Evolutionary conservation across 768 basidiomycete species (phyloP).

Genomic region (Tylopilus sp.): DNA sequence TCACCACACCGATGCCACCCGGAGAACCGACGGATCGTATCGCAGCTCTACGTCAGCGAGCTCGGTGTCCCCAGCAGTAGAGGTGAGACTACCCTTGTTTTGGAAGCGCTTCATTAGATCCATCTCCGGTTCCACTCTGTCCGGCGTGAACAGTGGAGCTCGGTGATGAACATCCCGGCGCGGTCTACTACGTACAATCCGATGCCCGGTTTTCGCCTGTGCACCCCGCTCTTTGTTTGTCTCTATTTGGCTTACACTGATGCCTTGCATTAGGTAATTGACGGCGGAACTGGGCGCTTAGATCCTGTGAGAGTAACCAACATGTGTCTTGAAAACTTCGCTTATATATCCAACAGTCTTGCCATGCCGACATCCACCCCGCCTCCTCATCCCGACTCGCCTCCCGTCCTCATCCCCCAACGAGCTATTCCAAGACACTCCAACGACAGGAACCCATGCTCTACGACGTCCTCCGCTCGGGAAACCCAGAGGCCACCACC

Average conservation of each 20-base stretch:
- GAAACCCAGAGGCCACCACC: slow-evolving; percentile 14
- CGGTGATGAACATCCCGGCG: slow-evolving; percentile 23
- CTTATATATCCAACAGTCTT: slow-evolving; percentile 4
- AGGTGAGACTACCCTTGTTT: slow-evolving; percentile 22
- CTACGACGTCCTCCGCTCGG: slow-evolving; percentile 22
- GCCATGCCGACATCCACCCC: slow-evolving; percentile 3
- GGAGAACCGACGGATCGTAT: slow-evolving; percentile 21
- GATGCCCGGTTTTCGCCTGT: neutral
- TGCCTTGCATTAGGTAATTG: slow-evolving; percentile 28
- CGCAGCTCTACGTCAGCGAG: slow-evolving; percentile 23
- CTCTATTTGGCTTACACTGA: slow-evolving; percentile 7
- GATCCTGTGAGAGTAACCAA: slow-evolving; percentile 10
- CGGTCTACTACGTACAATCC: neutral
- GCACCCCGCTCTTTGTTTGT: slow-evolving; percentile 12
- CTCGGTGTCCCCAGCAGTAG: slow-evolving; percentile 16
- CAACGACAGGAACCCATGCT: slow-evolving; percentile 13
- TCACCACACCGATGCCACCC: slow-evolving; percentile 27
- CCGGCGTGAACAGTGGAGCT: slow-evolving; percentile 16
- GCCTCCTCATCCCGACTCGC: neutral
- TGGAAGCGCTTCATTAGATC: slow-evolving; percentile 13
- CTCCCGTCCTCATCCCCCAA: slow-evolving; percentile 12
- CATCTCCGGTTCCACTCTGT: slow-evolving; percentile 12
- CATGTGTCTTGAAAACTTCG: neutral
- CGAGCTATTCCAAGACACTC: slow-evolving; percentile 18
- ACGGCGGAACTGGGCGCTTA: slow-evolving; percentile 13